These are phyloP conservation scores for Fusarium phyllophilum DNA, from an alignment of 2,329 filamentous ascomycete genomes.

Conservation along the genomic window DNA sequence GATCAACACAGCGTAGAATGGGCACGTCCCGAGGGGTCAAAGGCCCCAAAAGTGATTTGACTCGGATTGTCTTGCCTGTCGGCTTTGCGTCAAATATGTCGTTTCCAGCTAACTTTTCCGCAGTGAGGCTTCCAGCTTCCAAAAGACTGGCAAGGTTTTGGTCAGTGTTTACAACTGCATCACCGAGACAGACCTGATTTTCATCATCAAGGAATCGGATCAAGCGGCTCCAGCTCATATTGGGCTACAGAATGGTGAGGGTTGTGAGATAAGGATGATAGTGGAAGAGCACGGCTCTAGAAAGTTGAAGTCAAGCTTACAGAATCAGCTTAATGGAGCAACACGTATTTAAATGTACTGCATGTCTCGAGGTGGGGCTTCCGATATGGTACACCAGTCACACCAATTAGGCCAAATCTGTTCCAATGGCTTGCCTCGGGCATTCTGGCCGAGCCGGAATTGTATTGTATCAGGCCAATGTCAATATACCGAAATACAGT, in stretches of 20 bases:
- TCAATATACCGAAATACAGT: background rate
- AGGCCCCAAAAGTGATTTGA: slow-evolving; percentile 10
- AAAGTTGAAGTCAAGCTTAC: background rate
- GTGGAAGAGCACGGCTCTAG: background rate
- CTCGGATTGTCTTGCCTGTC: background rate
- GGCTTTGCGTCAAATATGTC: slow-evolving; percentile 1
- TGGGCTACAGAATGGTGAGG: background rate
- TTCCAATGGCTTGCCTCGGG: background rate
- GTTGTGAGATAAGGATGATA: too few relatives aligned
- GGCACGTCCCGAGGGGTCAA: slow-evolving; percentile 1
- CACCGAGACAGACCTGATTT: background rate
- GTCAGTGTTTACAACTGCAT: background rate
- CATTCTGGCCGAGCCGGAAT: background rate
- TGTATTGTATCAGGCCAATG: too few relatives aligned
- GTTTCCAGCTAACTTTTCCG: background rate
- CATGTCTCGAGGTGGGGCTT: background rate
- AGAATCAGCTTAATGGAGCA: background rate
- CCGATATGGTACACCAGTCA: background rate
- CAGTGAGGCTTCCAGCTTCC: background rate
- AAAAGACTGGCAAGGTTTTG: background rate
- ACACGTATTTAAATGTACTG: background rate
- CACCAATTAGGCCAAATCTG: background rate
- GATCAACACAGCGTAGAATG: slow-evolving; percentile 13
- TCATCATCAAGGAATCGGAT: slow-evolving; percentile 11
- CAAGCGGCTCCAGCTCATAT: slow-evolving; percentile 11